Evolutionary conservation across 2,329 filamentous ascomycete species (phyloP), one percentile per base, ranked within the genome.

Genomic region (Nectriaceae sp.): DNA sequence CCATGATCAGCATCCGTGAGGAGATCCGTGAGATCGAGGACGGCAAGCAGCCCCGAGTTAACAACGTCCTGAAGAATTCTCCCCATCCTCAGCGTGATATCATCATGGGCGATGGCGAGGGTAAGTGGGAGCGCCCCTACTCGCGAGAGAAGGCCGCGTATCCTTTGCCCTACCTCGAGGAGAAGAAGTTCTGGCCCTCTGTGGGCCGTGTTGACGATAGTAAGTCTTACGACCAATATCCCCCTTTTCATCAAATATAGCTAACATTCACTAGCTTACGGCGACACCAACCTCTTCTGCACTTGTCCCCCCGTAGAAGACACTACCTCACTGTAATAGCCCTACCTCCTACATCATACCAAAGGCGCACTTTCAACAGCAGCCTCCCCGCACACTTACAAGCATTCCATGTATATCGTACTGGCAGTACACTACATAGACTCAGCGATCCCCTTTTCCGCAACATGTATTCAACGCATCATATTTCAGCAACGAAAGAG

Each of bases 171-270:
- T 96, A 83, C 72, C 73, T 97, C 53, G 82, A 83, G 69, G 89
- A 96, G 82, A 97, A 95, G 87, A 97, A 97, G 78, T 97, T 97
- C 74, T 97, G 93, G 93, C 92, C 93, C 0, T 85, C 77, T 29
- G 90, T 96, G 13, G 90, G 88, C 5, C 81, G 93, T 67, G 77
- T 97, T 18, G 89, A 97, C 67, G 93, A 97, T 76, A 81, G 89
- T 93, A 71, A 78, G 87, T 77, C 40, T 18, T 16, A 11, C 18
- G 11, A 8, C 15, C n/a, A 29, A 6, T 13, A 29, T 29, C 33
- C 26, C 26, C 26, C 26, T 18, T 36, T 6, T 10, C 8, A n/a
- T 18, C n/a, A n/a, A 36, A 10, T 18, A 36, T 31, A 10, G 16
- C n/a, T 45, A 33, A 45, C 41, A 45, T 40, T 41, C 33, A 24